Evolutionary conservation across 1,284 basidiomycete species (phyloP), one percentile per base, ranked within the genome.

Genomic region (Trametes hirsuta): DNA sequence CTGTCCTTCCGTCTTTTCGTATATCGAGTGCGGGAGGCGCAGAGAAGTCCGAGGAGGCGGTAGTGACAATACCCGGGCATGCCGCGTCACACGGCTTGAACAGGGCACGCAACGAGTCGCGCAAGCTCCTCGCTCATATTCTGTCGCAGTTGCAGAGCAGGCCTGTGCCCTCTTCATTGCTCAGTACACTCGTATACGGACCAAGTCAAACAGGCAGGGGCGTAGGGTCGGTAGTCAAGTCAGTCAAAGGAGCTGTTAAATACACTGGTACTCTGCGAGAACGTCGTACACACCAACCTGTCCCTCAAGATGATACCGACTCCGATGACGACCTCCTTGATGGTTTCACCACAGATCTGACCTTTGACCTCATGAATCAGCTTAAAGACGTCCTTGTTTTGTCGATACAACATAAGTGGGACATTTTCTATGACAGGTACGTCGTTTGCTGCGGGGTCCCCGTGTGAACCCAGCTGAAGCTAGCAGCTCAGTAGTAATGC

Each of bases 291-390:
- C 59, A 59, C 52, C 62, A 64, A 47, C 55, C 55, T 10, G 25
- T 64, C 18, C 45, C 63, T 15, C 73, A 74, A 47, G 80, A 82
- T 10, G 77, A 76, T 55, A 72, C 62, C 37, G 83, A 84, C 65
- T 82, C 82, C 14, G 85, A 84, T 24, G 79, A 82, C 14, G 81
- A 82, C 35, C 73, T 74, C 9, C 70, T 70, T 10, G 66, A 71
- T 15, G 67, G 62, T 3, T 89, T 84, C 69, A 81, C 82, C 5
- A 86, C 88, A 18, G 85, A 90, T 61, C 71, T 72, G 18, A 87
- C 88, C 0, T 81, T 84, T 62, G 82, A 85, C 44, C 79, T 88
- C 22, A 80, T 90, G 79, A 71, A 77, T 14, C 84, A 86, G 68
- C 75, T 90, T 42, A 81, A 81, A 68, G 85, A 89, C 60, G 78